These are phyloP conservation scores for Kodamaea laetipori DNA, from an alignment of 805 yeast genomes.

Conservation along the genomic window DNA sequence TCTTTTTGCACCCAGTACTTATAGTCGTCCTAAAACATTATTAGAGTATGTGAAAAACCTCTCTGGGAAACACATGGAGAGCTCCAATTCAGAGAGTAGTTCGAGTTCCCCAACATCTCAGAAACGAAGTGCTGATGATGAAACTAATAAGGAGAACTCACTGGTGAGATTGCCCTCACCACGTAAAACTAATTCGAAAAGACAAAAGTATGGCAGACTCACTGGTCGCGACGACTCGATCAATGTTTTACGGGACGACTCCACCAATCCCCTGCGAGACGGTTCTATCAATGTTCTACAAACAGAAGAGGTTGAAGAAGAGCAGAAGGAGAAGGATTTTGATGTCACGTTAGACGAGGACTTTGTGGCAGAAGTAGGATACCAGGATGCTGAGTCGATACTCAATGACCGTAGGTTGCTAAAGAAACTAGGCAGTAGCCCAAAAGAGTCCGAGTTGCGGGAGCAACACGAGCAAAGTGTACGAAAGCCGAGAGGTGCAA, in stretches of 20 bases:
- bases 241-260: neutral
- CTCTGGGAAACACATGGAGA: slow-evolving; percentile 9
- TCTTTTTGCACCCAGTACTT: slow-evolving; percentile 48
- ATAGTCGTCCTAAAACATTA: slow-evolving; percentile 26
- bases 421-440: slow-evolving; percentile 19
- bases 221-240: slow-evolving; percentile 31
- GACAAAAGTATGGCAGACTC: slow-evolving; percentile 49
- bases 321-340: slow-evolving; percentile 1
- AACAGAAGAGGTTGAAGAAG: neutral
- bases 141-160: neutral
- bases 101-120: slow-evolving; percentile 4
- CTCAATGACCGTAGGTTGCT: slow-evolving; percentile 22
- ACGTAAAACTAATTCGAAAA: slow-evolving; percentile 39
- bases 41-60: slow-evolving; percentile 21
- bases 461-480: too few species aligned
- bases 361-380: slow-evolving; percentile 22
- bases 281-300: neutral
- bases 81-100: slow-evolving; percentile 4
- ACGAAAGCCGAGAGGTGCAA: slow-evolving; percentile 9
- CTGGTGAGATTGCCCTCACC: slow-evolving; percentile 50
- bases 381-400: slow-evolving; percentile 25
- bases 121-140: slow-evolving; percentile 20
- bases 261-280: neutral
- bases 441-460: slow-evolving; percentile 6
- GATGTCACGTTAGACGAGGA: slow-evolving; percentile 23